Evolutionary conservation across 2,329 filamentous ascomycete genomes (phyloP).

Genomic region (Bipolaris oryzae): DNA sequence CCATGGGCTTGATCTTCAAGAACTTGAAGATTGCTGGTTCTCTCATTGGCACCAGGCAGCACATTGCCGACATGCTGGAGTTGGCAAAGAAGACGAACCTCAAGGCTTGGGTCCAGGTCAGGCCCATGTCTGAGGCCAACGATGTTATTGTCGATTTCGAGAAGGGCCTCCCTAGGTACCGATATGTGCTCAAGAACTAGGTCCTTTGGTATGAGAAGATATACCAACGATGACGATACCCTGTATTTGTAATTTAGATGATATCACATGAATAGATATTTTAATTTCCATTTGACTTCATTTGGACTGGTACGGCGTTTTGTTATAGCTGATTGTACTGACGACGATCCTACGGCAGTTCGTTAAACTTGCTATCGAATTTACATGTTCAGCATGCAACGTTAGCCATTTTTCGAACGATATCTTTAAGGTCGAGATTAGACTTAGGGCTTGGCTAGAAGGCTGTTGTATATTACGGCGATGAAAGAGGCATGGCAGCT

Average conservation of each 20-base stretch:
- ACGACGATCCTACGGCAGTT: too few species aligned
- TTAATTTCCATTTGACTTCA: not conserved
- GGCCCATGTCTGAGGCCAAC: conserved; percentile 48
- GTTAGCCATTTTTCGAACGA: too few species aligned
- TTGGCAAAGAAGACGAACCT: conserved; percentile 50
- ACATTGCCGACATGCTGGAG: conserved; percentile 61
- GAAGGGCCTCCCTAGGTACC: conserved; percentile 51
- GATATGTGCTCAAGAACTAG: conserved; percentile 47
- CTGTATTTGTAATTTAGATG: conserved; percentile 5
- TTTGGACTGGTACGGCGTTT: too few species aligned
- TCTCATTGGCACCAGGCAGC: conserved; percentile 66
- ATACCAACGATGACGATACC: conserved; percentile 7
- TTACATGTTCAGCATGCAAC: too few species aligned
- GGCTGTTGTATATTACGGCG: too few species aligned
- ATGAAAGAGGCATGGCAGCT: too few species aligned
- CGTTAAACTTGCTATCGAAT: too few species aligned
- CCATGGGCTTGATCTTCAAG: conserved; percentile 59
- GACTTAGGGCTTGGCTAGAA: too few species aligned
- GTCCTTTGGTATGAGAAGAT: not conserved
- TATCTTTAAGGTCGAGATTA: too few species aligned
- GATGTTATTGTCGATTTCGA: conserved; percentile 48
- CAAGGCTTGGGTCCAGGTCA: conserved; percentile 51
- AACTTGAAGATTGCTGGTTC: conserved; percentile 68
- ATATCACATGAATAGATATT: not conserved
- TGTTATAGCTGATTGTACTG: too few species aligned